Base-by-base conservation (phyloP, 129 eudicot species). In the Deinandra increscens region DNA sequence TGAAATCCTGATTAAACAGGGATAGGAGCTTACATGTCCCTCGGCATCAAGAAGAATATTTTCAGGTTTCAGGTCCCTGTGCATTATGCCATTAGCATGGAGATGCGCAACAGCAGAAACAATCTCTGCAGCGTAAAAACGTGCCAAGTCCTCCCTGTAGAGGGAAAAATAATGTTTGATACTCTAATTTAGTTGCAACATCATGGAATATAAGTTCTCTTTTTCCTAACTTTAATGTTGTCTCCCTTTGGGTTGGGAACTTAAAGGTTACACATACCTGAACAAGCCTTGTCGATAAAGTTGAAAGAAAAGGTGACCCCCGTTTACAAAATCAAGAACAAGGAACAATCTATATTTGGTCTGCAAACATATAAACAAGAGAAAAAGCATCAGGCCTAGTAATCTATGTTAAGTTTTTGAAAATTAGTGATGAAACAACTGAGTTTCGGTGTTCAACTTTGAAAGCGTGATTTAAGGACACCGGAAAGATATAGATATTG, bases 291-390 rank as follows among this genome's bases (percentile, higher is more conserved):
- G 97, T 29, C 80, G 78, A 70, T 86, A 82, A 18, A 90, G 94
- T 70, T 84, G 97, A 76, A 90, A 90, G 80, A 86, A 90, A 50
- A 90, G 94, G 56, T 90, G 97, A 14, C 97, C 97, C 20, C 97
- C 97, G 56, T 90, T 90, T 11, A 90, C 78, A 74, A 90, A 90
- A 49, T 90, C 94, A 49, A 90, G 87, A 78, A 90, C 88, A 70
- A 90, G 94, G 69, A 82, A 90, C 45, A 86, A 80, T 60, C 88
- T 80, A 61, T 90, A 82, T 68, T 86, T 90, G 14, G 90, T 86
- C 97, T 90, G 85, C 83, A 70, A 34, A 60, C 43, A 48, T 46
- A 54, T 49, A 34, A 73, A 71, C 66, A 54, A 42, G 20, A 58
- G n/a, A 43, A 66, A 64, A 39, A 42, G 53, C 62, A 20, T 70